phyloP scores from a whole-genome alignment of 73 alveolate genomes.

The Tetrahymena thermophila region DNA sequence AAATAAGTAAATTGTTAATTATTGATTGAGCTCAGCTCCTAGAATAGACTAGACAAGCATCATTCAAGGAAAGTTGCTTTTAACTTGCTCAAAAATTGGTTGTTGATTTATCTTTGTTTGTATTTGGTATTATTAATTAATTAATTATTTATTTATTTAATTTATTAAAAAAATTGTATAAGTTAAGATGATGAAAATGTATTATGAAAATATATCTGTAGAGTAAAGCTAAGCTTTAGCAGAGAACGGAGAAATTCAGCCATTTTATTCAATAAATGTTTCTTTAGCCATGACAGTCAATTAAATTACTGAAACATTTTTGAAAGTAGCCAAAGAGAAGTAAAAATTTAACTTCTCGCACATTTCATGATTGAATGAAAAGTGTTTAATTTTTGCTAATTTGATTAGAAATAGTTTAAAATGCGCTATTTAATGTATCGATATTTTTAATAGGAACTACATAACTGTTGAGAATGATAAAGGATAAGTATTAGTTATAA shows the following conservation, averaged over 20 bases:
- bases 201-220: neutral
- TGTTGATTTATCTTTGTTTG: neutral
- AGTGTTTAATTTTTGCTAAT: too few species aligned
- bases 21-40: neutral
- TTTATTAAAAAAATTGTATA: neutral
- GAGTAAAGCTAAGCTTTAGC: neutral
- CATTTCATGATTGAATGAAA: too few species aligned
- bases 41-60: neutral
- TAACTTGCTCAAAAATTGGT: neutral
- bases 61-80: neutral
- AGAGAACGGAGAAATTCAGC: neutral
- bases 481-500: neutral
- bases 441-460: neutral
- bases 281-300: neutral
- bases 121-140: neutral
- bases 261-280: neutral
- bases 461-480: neutral
- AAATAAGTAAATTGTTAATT: neutral
- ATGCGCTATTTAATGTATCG: neutral
- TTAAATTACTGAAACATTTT: neutral
- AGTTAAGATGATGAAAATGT: neutral
- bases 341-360: neutral
- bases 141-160: neutral
- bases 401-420: too few species aligned
- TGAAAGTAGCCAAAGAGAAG: neutral